Evolutionary conservation across 768 basidiomycete genomes (phyloP), one percentile per base, ranked within the genome.

Genomic region (Tylopilus subfusipes): DNA sequence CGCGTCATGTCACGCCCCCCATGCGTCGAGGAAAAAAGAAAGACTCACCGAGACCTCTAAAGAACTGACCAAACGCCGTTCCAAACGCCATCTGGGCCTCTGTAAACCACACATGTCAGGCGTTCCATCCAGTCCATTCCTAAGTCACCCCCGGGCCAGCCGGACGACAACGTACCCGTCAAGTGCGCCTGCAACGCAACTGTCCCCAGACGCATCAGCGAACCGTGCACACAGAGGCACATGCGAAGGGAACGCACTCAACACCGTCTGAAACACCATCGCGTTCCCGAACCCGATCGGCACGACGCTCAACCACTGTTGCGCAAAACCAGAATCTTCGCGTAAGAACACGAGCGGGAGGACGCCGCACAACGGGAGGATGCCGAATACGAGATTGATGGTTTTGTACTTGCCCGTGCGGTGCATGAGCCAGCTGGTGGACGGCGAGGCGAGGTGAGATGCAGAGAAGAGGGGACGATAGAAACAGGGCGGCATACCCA

Each of bases 371-470:
- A 80, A 72, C 5, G 81, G 82, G 48, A 77, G 69, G 16, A 77
- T 63, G 0, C 81, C 82, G 55, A 80, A 83, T 2, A 76, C 61
- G 30, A 76, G 62, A 53, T 78, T 79, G 22, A 83, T 66, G 1
- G 59, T 60, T 56, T 75, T 78, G 65, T 82, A 82, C 56, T 69
- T 79, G 1, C 81, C 81, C 2, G 79, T 81, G 16, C 73, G 72
- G 48, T 76, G 76, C 75, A 82, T 78, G 46, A 78, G 58, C 75
- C 77, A 82, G 14, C 70, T 71, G 14, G 19, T 42, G 14, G 9
- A 2, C 18, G 2, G 33, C 14, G 22, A 30, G 18, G 1, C 2
- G 10, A 38, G 9, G 36, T 38, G 10, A 7, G 9, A 5, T 47
- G 29, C 11, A 39, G 48, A 18, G 22, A 21, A 14, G 3, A 8